Evolutionary conservation across 768 basidiomycete genomes (phyloP).

Genomic region (Crucibulum laeve): DNA sequence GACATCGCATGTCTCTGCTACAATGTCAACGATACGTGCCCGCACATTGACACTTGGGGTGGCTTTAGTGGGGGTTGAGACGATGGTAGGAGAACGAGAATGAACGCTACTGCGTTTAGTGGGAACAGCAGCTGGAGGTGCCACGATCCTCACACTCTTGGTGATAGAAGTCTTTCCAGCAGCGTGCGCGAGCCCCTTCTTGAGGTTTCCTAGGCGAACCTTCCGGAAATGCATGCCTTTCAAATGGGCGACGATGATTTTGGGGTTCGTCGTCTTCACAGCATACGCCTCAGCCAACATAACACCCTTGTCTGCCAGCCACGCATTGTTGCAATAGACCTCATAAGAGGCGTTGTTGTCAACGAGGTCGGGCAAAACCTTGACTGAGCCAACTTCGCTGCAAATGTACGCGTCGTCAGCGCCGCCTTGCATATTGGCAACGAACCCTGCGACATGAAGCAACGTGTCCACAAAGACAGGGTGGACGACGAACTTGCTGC

Average conservation of each 20-base stretch:
- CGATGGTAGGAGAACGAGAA: not conserved
- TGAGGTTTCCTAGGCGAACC: conserved; percentile 46
- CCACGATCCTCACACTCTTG: not conserved
- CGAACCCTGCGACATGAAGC: conserved; percentile 66
- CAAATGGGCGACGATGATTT: conserved; percentile 47
- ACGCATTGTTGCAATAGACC: conserved; percentile 46
- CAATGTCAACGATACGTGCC: not conserved
- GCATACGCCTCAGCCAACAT: conserved; percentile 51
- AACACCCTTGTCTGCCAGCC: conserved; percentile 37
- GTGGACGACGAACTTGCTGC: conserved; percentile 36
- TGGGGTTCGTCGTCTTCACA: conserved; percentile 29
- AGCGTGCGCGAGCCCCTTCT: conserved; percentile 35
- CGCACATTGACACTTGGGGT: not conserved
- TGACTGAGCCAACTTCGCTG: conserved; percentile 44
- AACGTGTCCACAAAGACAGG: conserved; percentile 65
- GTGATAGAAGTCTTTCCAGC: not conserved
- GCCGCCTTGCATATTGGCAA: conserved; percentile 53
- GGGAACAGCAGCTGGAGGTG: not conserved
- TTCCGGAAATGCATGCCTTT: conserved; percentile 58
- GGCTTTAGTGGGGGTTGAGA: too few species aligned
- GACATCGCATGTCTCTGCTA: not conserved
- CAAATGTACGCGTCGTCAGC: conserved; percentile 61
- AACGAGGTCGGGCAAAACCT: conserved; percentile 38
- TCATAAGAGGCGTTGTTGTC: conserved; percentile 38
- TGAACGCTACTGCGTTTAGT: not conserved